A percentile compares a stretch with the other conserved stretches of the same genome.
Evolutionary conservation across 768 basidiomycete genomes (phyloP).

Genomic region (Termitomyces sp.): DNA sequence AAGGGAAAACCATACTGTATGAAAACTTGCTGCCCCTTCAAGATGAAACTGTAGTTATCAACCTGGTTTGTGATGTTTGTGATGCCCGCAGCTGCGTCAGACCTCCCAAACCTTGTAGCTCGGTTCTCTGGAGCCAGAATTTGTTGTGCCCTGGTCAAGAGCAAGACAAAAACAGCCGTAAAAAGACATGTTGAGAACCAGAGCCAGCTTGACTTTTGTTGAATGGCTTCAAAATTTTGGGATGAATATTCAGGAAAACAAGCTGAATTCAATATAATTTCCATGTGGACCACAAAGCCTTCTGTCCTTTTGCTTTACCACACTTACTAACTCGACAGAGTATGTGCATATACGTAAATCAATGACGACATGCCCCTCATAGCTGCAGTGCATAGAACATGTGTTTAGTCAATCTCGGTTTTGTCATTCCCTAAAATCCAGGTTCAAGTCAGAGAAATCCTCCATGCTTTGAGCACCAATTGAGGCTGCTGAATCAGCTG

Average conservation of each 20-base stretch:
- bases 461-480: no score
- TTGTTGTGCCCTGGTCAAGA: conserved; percentile 18
- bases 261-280: no score
- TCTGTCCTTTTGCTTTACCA: no score
- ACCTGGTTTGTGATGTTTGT: conserved; percentile 45
- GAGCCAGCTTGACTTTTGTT: conserved; percentile 27
- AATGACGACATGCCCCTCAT: background rate
- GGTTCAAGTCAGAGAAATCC: background rate
- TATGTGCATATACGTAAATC: no score
- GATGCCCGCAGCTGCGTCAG: conserved; percentile 14
- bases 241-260: no score
- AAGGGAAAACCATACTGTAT: conserved; percentile 52
- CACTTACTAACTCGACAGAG: no score
- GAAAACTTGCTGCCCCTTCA: conserved; percentile 71
- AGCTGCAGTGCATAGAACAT: conserved; percentile 19
- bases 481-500: background rate
- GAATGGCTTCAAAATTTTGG: no score
- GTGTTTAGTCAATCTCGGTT: background rate
- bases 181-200: conserved; percentile 27
- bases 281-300: no score
- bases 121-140: background rate
- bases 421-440: background rate
- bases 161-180: conserved; percentile 25
- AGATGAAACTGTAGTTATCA: conserved; percentile 70
- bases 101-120: background rate